Conservation (phyloP, 495 filamentous ascomycete genomes). For the Aspergillus bridgeri region DNA sequence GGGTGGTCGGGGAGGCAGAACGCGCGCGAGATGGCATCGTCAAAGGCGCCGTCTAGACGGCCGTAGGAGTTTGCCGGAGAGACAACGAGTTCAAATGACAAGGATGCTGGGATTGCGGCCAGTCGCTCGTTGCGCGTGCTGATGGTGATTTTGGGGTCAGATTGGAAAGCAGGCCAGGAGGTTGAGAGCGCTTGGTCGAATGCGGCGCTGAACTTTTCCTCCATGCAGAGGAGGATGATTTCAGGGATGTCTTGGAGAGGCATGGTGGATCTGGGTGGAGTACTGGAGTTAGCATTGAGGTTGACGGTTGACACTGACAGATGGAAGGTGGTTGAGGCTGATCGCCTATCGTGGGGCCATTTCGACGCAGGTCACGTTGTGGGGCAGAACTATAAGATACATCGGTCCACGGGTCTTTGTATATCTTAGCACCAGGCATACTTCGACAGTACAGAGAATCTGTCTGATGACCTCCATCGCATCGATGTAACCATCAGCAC, state of each 20-base stretch:
- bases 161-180: constrained; percentile 4
- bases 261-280: no score
- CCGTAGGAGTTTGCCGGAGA: constrained; percentile 53
- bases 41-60: constrained; percentile 50
- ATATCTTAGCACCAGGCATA: no score
- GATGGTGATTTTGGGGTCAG: constrained; percentile 9
- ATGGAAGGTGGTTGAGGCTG: no score
- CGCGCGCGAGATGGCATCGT: constrained; percentile 49
- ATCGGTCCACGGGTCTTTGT: no score
- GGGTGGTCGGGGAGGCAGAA: constrained; percentile 39
- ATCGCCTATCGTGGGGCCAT: no score
- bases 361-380: no score
- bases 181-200: constrained; percentile 11
- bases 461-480: no score
- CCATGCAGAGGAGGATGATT: constrained; percentile 20
- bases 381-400: no score
- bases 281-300: no score
- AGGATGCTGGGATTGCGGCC: constrained; percentile 2
- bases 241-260: constrained; percentile 11
- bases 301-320: no score
- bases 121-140: constrained; percentile 5
- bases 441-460: no score
- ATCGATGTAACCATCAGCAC: no score
- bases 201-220: constrained; percentile 10
- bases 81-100: constrained; percentile 45